Evolutionary conservation across 805 yeast species (phyloP).

Genomic region (Candida methanosorbosa): DNA sequence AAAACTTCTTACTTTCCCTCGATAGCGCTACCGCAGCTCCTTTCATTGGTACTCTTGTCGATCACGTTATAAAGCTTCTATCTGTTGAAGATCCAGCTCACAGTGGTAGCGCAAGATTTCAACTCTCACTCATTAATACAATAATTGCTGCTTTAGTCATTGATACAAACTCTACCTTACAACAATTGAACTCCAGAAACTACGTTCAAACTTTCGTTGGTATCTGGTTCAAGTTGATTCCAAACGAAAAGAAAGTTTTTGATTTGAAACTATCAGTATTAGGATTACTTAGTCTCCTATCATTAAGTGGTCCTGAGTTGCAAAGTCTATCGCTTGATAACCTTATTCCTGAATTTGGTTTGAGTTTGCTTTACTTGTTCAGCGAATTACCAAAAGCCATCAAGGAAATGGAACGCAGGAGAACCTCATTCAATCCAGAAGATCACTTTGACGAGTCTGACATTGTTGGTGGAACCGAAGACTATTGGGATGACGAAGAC

Average conservation of each 20-base stretch:
- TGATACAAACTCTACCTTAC: slow-evolving; percentile 46
- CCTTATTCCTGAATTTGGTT: slow-evolving; percentile 40
- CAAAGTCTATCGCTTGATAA: slow-evolving; percentile 18
- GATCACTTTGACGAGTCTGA: slow-evolving; percentile 12
- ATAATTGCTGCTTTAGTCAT: slow-evolving; percentile 57
- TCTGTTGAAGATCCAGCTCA: slow-evolving; percentile 23
- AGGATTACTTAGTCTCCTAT: slow-evolving; percentile 49
- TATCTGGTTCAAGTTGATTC: slow-evolving; percentile 55
- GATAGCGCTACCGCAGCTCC: slow-evolving; percentile 33
- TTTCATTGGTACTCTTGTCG: slow-evolving; percentile 37
- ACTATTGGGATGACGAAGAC: slow-evolving; percentile 16
- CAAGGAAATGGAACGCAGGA: slow-evolving; percentile 50
- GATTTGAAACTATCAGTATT: slow-evolving; percentile 72
- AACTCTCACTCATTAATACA: slow-evolving; percentile 48
- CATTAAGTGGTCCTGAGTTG: slow-evolving; percentile 16
- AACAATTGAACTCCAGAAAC: slow-evolving; percentile 35
- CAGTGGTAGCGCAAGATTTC: slow-evolving; percentile 22
- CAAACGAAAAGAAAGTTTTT: slow-evolving; percentile 56
- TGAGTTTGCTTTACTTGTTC: slow-evolving; percentile 41
- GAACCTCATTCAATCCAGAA: slow-evolving; percentile 42
- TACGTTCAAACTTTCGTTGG: slow-evolving; percentile 45
- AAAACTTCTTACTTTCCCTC: slow-evolving; percentile 52
- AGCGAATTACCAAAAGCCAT: slow-evolving; percentile 67
- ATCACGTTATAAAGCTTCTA: slow-evolving; percentile 32
- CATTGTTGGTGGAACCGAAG: slow-evolving; percentile 17